Conservation (phyloP, 768 basidiomycete species). For the Trametopsis cervina region DNA sequence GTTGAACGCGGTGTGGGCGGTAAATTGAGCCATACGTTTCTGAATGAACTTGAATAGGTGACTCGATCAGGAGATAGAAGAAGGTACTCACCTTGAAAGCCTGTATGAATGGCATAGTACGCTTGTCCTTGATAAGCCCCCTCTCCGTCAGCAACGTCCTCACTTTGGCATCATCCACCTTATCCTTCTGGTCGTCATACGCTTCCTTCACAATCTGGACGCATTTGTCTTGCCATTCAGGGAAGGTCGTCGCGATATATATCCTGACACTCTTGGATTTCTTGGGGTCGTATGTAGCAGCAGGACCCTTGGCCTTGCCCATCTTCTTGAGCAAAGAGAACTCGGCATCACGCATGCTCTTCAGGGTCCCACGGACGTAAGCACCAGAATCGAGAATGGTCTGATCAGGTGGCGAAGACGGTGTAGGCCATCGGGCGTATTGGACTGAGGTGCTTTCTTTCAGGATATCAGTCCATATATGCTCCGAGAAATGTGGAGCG, state of each 20-base stretch:
- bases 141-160: slow-evolving; percentile 56
- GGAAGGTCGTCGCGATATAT: slow-evolving; percentile 89
- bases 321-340: slow-evolving; percentile 69
- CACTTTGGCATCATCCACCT: slow-evolving; percentile 80
- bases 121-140: slow-evolving; percentile 93
- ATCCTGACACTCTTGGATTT: slow-evolving; percentile 79
- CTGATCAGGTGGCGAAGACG: slow-evolving; percentile 50
- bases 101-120: slow-evolving; percentile 91
- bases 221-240: slow-evolving; percentile 87
- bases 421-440: slow-evolving; percentile 75
- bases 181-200: slow-evolving; percentile 48
- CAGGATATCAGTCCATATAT: slow-evolving; percentile 77
- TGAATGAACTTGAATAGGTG: slow-evolving; percentile 24
- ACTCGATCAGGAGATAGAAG: background rate
- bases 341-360: slow-evolving; percentile 88
- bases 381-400: slow-evolving; percentile 62
- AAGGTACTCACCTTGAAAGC: slow-evolving; percentile 78
- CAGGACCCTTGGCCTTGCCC: slow-evolving; percentile 61
- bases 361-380: slow-evolving; percentile 90
- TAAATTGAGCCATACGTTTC: slow-evolving; percentile 79
- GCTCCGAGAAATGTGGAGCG: slow-evolving; percentile 91
- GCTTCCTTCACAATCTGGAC: slow-evolving; percentile 69
- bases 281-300: slow-evolving; percentile 70
- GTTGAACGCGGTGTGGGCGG: slow-evolving; percentile 72
- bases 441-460: slow-evolving; percentile 74